A percentile compares a stretch with the other conserved stretches of the same genome.
phyloP scores from a whole-genome alignment of 257 asterid species.

The Knoxia roxburghii region DNA sequence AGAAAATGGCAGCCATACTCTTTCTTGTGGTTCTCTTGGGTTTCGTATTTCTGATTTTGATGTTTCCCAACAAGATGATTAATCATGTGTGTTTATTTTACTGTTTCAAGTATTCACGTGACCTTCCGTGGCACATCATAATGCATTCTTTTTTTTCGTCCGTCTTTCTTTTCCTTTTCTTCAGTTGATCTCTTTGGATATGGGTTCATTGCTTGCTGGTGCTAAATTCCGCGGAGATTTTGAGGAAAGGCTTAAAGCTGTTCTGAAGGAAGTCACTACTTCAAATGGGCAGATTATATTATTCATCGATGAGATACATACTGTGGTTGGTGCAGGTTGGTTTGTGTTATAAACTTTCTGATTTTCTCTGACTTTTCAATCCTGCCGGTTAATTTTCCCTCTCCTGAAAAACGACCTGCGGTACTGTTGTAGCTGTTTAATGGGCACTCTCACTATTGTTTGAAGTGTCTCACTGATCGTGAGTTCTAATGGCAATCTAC shows the following conservation, averaged over 20 bases:
- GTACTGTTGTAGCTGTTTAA: neutral
- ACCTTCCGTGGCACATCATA: conserved; percentile 2
- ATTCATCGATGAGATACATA: conserved; percentile 92
- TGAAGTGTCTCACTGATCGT: neutral
- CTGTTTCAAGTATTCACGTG: conserved; percentile 3
- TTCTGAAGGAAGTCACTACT: conserved; percentile 75
- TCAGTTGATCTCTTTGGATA: conserved; percentile 84
- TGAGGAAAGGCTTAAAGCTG: conserved; percentile 91
- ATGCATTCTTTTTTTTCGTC: conserved; percentile 7
- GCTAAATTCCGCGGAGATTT: conserved; percentile 91
- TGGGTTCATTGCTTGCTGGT: conserved; percentile 94
- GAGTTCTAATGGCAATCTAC: neutral
- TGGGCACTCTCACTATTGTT: neutral
- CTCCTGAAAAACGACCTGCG: neutral
- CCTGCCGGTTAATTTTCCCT: neutral
- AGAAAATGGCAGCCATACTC: no score
- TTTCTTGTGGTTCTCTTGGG: neutral
- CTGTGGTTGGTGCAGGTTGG: conserved; percentile 95
- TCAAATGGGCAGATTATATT: conserved; percentile 86
- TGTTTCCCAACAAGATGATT: no score
- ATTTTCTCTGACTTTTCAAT: neutral
- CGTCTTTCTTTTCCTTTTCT: neutral
- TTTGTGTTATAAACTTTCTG: neutral
- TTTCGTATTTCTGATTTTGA: neutral
- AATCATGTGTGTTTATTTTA: no score